A percentile compares a stretch with the other conserved stretches of the same genome.
These are phyloP conservation scores for Thymus quinquecostatus DNA, from an alignment of 257 asterid species.

Conservation along the genomic window DNA sequence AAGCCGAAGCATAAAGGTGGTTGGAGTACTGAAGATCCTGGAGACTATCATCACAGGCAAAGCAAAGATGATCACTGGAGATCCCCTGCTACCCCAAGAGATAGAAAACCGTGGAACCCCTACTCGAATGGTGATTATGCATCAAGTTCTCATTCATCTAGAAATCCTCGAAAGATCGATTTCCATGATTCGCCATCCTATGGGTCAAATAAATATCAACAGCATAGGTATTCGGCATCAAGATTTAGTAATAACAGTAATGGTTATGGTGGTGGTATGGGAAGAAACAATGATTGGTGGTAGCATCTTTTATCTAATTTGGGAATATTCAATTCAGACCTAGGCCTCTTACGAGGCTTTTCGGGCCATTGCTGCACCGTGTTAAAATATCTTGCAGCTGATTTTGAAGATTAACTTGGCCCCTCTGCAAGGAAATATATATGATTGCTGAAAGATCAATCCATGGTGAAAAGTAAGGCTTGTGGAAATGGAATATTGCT, in stretches of 20 bases:
- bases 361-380: slow-evolving; percentile 4
- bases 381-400: not conserved
- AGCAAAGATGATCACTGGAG: slow-evolving; percentile 46
- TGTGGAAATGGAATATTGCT: not conserved
- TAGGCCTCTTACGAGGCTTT: not conserved
- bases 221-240: slow-evolving; percentile 54
- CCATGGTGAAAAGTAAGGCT: not conserved
- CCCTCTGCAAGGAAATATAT: not conserved
- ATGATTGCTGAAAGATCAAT: not conserved
- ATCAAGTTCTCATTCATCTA: slow-evolving; percentile 48
- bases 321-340: not conserved
- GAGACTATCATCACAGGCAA: slow-evolving; percentile 37
- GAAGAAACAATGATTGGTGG: slow-evolving; percentile 55
- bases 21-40: slow-evolving; percentile 71
- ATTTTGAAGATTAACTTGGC: not conserved
- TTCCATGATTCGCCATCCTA: slow-evolving; percentile 42
- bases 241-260: slow-evolving; percentile 49
- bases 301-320: slow-evolving; percentile 16
- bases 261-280: slow-evolving; percentile 36
- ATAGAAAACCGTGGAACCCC: slow-evolving; percentile 37
- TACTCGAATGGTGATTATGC: slow-evolving; percentile 42
- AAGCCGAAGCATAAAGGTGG: slow-evolving; percentile 66
- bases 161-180: slow-evolving; percentile 32
- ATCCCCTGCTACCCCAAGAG: slow-evolving; percentile 64
- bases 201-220: slow-evolving; percentile 42